phyloP scores from a whole-genome alignment of 208 protist genomes.

The Hexamita inflata region DNA sequence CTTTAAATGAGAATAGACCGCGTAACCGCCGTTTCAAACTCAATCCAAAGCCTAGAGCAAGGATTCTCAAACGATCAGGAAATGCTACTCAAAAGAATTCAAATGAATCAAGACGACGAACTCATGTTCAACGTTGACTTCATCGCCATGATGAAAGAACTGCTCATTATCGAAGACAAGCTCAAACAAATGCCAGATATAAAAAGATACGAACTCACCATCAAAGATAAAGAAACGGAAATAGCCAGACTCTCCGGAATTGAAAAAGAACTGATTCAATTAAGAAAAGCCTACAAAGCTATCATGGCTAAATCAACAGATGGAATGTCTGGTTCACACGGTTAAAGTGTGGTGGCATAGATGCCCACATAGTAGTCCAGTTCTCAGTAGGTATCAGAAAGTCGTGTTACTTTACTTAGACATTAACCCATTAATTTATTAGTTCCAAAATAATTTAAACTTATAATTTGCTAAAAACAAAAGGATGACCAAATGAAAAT shows the following conservation, averaged over 20 bases:
- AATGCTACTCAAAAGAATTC: neutral
- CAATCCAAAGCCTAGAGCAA: too few species aligned
- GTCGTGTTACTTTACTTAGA: slow-evolving; percentile 1
- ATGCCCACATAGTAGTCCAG: too few species aligned
- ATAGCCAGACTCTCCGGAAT: neutral
- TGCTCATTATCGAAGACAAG: neutral
- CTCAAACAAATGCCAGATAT: neutral
- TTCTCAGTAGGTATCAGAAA: slow-evolving; percentile 2
- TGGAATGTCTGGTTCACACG: too few species aligned
- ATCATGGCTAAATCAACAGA: neutral
- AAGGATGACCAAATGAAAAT: too few species aligned
- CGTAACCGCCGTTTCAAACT: too few species aligned
- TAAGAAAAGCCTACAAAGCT: slow-evolving; percentile 17
- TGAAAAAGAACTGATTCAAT: slow-evolving; percentile 11
- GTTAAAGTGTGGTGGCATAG: too few species aligned
- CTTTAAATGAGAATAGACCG: neutral
- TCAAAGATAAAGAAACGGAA: neutral
- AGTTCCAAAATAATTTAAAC: slow-evolving; percentile 6
- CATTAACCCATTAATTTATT: neutral
- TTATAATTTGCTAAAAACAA: too few species aligned
- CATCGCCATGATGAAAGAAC: neutral
- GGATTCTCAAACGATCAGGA: too few species aligned
- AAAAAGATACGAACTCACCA: neutral
- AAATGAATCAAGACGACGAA: neutral
- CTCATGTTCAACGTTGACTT: neutral